Percentiles rank a stretch among this genome's conserved stretches.
These are phyloP conservation scores for Auricularia heimuer DNA, from an alignment of 768 basidiomycete genomes.

Conservation along the genomic window DNA sequence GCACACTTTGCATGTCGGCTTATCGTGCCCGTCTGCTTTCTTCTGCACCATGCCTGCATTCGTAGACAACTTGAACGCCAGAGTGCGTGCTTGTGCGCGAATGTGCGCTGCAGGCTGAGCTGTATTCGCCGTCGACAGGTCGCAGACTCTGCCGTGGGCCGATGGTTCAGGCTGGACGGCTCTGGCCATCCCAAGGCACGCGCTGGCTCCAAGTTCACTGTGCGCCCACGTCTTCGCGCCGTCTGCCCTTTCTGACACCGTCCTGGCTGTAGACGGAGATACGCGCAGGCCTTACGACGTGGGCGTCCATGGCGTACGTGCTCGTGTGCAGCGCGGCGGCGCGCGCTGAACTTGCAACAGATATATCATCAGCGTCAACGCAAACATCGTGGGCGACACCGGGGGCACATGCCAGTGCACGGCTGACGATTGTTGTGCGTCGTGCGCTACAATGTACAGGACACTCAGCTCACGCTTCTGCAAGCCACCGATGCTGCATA, in stretches of 20 bases:
- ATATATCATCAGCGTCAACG: constrained; percentile 63
- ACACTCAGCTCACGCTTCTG: neutral
- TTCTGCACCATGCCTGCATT: constrained; percentile 26
- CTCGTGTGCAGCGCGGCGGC: constrained; percentile 53
- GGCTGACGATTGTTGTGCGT: constrained; percentile 41
- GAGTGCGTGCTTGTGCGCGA: constrained; percentile 16
- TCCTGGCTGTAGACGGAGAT: constrained; percentile 49
- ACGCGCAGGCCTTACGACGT: constrained; percentile 72
- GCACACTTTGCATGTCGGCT: constrained; percentile 7
- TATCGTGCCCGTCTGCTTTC: constrained; percentile 11
- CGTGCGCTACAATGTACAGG: neutral
- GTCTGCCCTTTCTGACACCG: neutral
- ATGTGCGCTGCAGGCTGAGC: neutral
- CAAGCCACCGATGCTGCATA: constrained; percentile 16
- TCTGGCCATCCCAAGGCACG: constrained; percentile 56
- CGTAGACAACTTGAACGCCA: constrained; percentile 33
- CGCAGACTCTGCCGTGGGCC: constrained; percentile 36
- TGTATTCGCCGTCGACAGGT: constrained; percentile 18
- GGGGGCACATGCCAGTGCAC: constrained; percentile 79
- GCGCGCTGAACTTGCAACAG: constrained; percentile 54
- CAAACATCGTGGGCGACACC: constrained; percentile 61
- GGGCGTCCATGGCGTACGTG: constrained; percentile 38
- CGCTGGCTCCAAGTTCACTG: constrained; percentile 52
- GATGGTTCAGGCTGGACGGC: constrained; percentile 68
- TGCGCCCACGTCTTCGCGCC: constrained; percentile 14